These are phyloP conservation scores for Tolypocladium capitatum DNA, from an alignment of 2,329 filamentous ascomycete species.

Conservation along the genomic window DNA sequence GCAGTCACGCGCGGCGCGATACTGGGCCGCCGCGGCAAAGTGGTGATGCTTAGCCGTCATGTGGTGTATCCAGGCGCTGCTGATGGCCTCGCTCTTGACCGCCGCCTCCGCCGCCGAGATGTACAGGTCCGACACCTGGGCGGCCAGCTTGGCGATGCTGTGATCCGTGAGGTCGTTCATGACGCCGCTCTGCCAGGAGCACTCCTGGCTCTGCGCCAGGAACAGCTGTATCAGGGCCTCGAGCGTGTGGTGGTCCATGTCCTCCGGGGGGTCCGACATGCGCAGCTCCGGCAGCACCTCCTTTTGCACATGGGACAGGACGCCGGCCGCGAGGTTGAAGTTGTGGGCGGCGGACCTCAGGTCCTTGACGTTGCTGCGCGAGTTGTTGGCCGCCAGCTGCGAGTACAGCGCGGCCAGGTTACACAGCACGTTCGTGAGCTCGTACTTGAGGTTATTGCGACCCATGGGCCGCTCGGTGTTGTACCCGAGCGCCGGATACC, in stretches of 20 bases:
- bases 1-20: constrained; percentile 77
- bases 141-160: constrained; percentile 81
- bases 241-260: constrained; percentile 84
- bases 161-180: constrained; percentile 88
- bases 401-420: constrained; percentile 91
- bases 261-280: constrained; percentile 70
- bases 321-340: constrained; percentile 76
- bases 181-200: constrained; percentile 95
- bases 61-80: constrained; percentile 94
- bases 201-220: constrained; percentile 89
- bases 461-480: constrained; percentile 62
- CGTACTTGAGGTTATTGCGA: constrained; percentile 59
- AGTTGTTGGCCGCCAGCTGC: constrained; percentile 72
- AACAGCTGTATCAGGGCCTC: constrained; percentile 73
- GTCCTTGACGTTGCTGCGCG: constrained; percentile 65
- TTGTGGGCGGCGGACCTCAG: constrained; percentile 82
- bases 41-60: constrained; percentile 96
- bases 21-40: constrained; percentile 91
- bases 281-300: constrained; percentile 72
- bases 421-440: constrained; percentile 84
- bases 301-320: constrained; percentile 64
- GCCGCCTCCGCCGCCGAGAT: constrained; percentile 71
- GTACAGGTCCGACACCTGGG: constrained; percentile 82
- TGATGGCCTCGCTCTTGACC: constrained; percentile 78
- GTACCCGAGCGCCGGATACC: constrained; percentile 90